Evolutionary conservation across 2,329 filamentous ascomycete genomes (phyloP).

Genomic region (Fusarium succisae): DNA sequence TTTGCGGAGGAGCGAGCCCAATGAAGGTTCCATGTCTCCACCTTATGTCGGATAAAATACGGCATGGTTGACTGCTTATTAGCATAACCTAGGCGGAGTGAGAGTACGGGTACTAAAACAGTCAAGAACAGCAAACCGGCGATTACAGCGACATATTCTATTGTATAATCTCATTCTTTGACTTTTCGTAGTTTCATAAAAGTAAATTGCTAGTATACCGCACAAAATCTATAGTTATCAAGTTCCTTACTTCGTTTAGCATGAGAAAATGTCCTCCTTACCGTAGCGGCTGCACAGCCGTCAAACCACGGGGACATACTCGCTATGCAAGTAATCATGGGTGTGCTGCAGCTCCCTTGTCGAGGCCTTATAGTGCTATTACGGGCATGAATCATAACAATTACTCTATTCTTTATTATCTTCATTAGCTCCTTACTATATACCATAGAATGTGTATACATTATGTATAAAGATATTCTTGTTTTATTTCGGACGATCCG

Average conservation of each 20-base stretch:
- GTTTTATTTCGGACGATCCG: background rate
- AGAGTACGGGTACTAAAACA: too few relatives aligned
- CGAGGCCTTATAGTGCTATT: accelerated
- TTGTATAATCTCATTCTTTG: accelerated
- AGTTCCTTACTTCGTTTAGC: accelerated
- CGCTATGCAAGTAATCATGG: background rate
- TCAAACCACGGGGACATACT: background rate
- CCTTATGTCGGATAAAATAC: accelerated
- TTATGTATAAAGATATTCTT: accelerated
- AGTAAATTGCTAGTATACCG: background rate
- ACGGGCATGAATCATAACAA: background rate
- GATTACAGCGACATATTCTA: background rate
- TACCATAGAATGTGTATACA: accelerated
- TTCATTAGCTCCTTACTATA: background rate
- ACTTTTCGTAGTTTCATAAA: accelerated
- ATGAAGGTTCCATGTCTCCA: accelerated
- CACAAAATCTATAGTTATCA: too few relatives aligned
- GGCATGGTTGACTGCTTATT: accelerated
- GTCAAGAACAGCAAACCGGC: background rate
- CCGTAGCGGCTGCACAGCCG: accelerated
- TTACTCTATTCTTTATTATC: background rate
- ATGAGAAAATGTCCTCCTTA: background rate
- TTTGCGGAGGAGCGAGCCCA: background rate
- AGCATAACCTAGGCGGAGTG: accelerated
- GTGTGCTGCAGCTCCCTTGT: background rate